Percentiles rank a stretch among this genome's conserved stretches.
Conservation (phyloP, 2,329 filamentous ascomycete species). For the Beauveria brongniartii region DNA sequence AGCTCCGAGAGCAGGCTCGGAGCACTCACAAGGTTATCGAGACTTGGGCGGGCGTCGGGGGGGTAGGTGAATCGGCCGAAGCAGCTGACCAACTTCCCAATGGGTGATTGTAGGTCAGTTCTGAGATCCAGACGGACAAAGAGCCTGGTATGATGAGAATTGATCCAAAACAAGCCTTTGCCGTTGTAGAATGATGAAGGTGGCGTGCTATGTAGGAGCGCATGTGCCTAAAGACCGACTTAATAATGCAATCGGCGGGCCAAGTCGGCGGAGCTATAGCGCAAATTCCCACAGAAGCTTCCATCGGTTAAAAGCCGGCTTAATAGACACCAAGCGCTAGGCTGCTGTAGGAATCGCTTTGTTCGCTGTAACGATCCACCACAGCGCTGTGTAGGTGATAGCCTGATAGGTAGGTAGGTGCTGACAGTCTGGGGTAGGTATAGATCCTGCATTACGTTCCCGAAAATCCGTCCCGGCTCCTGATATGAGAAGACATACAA, state of each 20-base stretch:
- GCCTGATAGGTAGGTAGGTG: too few relatives aligned
- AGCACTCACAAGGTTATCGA: conserved; percentile 3
- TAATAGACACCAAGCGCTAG: not conserved
- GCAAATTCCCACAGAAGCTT: conserved; percentile 24
- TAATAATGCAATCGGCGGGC: conserved; percentile 20
- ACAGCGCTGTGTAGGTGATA: not conserved
- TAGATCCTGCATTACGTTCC: not conserved
- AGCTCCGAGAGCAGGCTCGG: conserved; percentile 12
- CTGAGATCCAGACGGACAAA: not conserved
- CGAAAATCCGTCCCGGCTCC: not conserved
- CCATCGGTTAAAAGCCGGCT: conserved; percentile 18
- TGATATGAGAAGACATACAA: too few relatives aligned
- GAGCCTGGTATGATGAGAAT: not conserved
- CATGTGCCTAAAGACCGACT: conserved; percentile 17
- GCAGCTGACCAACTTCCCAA: not conserved
- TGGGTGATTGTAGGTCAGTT: not conserved
- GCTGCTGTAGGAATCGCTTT: not conserved
- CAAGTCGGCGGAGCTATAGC: conserved; percentile 13
- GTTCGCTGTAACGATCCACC: not conserved
- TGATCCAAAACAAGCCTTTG: not conserved
- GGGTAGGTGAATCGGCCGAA: not conserved
- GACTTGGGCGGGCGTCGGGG: not conserved
- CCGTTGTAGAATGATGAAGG: conserved; percentile 6
- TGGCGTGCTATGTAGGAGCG: conserved; percentile 8
- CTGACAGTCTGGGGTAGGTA: not conserved